phyloP scores from a whole-genome alignment of 306 rosid species.

The Trifolium dubium region DNA sequence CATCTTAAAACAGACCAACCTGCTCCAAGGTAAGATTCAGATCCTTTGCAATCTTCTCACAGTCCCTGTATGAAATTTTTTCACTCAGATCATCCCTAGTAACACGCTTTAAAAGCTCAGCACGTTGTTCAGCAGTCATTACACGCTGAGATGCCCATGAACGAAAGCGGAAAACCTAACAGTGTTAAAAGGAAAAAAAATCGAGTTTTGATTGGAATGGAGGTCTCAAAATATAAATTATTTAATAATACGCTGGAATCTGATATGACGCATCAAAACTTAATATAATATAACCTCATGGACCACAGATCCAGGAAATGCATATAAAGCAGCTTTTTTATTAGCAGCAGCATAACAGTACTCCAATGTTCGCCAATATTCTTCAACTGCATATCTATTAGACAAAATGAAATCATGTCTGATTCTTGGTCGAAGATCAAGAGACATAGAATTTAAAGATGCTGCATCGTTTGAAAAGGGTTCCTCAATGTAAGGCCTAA shows the following conservation, averaged over 20 bases:
- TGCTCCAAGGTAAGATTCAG: slow-evolving; percentile 80
- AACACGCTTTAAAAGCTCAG: slow-evolving; percentile 65
- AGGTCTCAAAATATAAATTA: slow-evolving; percentile 5
- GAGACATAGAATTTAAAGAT: slow-evolving; percentile 57
- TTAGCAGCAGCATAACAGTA: slow-evolving; percentile 88
- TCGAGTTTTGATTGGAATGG: slow-evolving; percentile 8
- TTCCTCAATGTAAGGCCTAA: slow-evolving; percentile 88
- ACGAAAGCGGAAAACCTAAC: slow-evolving; percentile 69
- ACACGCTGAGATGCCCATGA: slow-evolving; percentile 87
- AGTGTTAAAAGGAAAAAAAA: slow-evolving; percentile 25
- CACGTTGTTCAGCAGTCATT: slow-evolving; percentile 89
- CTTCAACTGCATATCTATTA: slow-evolving; percentile 75
- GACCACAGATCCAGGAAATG: slow-evolving; percentile 95
- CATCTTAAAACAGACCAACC: slow-evolving; percentile 56
- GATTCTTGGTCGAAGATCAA: slow-evolving; percentile 90
- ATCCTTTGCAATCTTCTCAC: slow-evolving; percentile 84
- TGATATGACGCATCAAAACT: slow-evolving; percentile 24
- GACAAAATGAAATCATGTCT: slow-evolving; percentile 91
- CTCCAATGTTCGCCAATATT: slow-evolving; percentile 93
- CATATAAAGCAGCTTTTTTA: slow-evolving; percentile 72
- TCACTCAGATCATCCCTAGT: slow-evolving; percentile 54
- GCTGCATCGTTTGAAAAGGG: slow-evolving; percentile 74
- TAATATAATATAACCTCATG: slow-evolving; percentile 63
- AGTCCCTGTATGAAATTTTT: slow-evolving; percentile 71
- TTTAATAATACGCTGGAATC: slow-evolving; percentile 19